Conservation (phyloP, 495 filamentous ascomycete genomes). For the Penicillium psychrofluorescens region DNA sequence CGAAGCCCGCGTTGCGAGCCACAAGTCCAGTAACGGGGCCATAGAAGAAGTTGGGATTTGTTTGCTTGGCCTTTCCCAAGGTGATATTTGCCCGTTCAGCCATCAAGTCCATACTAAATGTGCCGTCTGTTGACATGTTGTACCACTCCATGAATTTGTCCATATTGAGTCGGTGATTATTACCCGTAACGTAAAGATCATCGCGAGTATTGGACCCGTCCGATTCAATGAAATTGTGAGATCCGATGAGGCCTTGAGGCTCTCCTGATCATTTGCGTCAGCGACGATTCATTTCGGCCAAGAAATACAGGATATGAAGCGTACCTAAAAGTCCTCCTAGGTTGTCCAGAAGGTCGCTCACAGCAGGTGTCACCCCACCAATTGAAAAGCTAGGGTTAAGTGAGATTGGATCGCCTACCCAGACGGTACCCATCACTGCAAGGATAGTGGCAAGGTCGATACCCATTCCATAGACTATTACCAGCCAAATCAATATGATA, state of each 20-base stretch:
- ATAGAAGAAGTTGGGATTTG: too few relatives aligned
- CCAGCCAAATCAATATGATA: not conserved
- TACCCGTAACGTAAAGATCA: slow-evolving; percentile 43
- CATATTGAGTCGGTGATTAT: slow-evolving; percentile 34
- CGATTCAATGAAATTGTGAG: slow-evolving; percentile 50
- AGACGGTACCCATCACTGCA: slow-evolving; percentile 41
- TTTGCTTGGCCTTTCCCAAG: slow-evolving; percentile 36
- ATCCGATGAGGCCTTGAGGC: slow-evolving; percentile 42
- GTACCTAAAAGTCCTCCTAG: slow-evolving; percentile 20
- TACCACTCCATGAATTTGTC: slow-evolving; percentile 35
- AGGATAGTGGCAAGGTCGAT: slow-evolving; percentile 44
- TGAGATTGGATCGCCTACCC: slow-evolving; percentile 40
- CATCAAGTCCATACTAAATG: slow-evolving; percentile 31
- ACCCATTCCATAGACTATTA: slow-evolving; percentile 42
- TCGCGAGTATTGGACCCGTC: slow-evolving; percentile 49
- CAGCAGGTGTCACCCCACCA: slow-evolving; percentile 20
- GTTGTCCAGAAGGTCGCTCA: slow-evolving; percentile 24
- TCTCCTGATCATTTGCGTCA: slow-evolving; percentile 7
- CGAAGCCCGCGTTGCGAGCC: slow-evolving; percentile 39
- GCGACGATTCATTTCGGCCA: not conserved
- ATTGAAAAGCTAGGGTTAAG: slow-evolving; percentile 35
- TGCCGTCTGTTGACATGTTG: slow-evolving; percentile 26
- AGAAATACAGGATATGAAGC: not conserved
- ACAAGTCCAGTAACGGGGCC: too few relatives aligned
- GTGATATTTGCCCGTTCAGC: slow-evolving; percentile 26